Base-by-base conservation (phyloP, 306 rosid species). In the Prunus salicina region DNA sequence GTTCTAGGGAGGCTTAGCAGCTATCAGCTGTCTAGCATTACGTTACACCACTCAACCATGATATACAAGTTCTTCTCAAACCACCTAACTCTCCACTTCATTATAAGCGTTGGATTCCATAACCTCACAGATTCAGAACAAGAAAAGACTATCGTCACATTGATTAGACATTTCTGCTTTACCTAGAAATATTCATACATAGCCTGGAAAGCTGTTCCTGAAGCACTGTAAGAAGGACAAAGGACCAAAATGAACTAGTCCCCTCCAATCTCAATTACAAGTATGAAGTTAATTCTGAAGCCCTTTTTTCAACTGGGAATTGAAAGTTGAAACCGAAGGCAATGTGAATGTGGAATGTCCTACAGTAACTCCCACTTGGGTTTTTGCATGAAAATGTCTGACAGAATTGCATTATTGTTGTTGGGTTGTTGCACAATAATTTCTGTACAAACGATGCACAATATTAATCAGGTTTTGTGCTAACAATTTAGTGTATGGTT, bases 201-300 rank as follows among this genome's bases (percentile, higher is more conserved):
- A 43, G 49, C 76, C 80, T 69, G 72, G 45, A 80, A 74, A 80
- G 60, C 57, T 25, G 58, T 25, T 73, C 16, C 57, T 57, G 52
- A 49, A 50, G 15, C 4, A 38, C 47, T 5, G 77, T 8, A 74
- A 19, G 1, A 41, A 27, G 56, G 50, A 62, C n/a, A 63, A 70
- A 20, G 53, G 67, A 24, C 5, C 64, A 38, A 41, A 38, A 15
- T 62, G 30, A 16, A 41, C n/a, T 52, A 72, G 73, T 79, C 67
- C 52, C 28, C 67, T 47, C 41, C 8, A 14, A 18, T 41, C 69
- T 73, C 74, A 47, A 67, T 62, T 62, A 71, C 52, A 62, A 24
- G 13, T 61, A 8, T 3, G 83, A 75, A 65, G 12, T 62, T 3
- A 63, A 46, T 22, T 45, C 63, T 38, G 49, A 9, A 38, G 28